These are phyloP conservation scores for Castanea sativa DNA, from an alignment of 306 rosid species.

Conservation along the genomic window DNA sequence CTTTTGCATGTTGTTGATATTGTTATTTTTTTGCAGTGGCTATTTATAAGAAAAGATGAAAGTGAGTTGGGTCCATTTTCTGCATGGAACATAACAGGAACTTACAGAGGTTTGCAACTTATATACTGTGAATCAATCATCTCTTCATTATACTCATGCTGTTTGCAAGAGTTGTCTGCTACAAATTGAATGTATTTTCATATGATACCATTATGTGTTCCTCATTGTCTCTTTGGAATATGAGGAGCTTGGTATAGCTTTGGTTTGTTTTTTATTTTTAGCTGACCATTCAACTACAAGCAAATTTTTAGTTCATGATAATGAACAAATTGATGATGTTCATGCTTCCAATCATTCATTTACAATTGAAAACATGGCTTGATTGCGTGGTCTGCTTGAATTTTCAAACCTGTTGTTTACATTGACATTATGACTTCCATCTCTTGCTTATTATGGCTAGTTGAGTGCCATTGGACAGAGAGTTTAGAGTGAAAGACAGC, in stretches of 20 bases:
- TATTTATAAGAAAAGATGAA: conserved; percentile 74
- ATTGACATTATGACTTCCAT: neutral
- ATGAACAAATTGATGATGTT: neutral
- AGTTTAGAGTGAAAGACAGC: neutral
- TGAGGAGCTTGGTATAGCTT: neutral
- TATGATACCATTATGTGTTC: neutral
- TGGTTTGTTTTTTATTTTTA: neutral
- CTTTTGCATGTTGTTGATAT: conserved; percentile 31
- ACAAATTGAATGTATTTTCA: neutral
- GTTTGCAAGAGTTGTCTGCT: neutral
- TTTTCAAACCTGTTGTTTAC: neutral
- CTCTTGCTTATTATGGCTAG: neutral
- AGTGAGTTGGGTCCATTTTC: conserved; percentile 85
- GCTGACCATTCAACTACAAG: neutral
- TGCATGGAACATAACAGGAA: conserved; percentile 92
- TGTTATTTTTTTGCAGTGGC: conserved; percentile 74
- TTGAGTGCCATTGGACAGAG: neutral
- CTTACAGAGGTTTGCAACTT: conserved; percentile 76
- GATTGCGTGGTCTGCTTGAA: neutral
- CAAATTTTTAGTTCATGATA: neutral
- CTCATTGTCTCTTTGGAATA: neutral
- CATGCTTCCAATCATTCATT: neutral
- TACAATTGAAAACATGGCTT: neutral
- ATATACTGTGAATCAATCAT: neutral
- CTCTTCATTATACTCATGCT: neutral